Conservation (phyloP, 2,329 filamentous ascomycete genomes). For the Cladosporium sp. region DNA sequence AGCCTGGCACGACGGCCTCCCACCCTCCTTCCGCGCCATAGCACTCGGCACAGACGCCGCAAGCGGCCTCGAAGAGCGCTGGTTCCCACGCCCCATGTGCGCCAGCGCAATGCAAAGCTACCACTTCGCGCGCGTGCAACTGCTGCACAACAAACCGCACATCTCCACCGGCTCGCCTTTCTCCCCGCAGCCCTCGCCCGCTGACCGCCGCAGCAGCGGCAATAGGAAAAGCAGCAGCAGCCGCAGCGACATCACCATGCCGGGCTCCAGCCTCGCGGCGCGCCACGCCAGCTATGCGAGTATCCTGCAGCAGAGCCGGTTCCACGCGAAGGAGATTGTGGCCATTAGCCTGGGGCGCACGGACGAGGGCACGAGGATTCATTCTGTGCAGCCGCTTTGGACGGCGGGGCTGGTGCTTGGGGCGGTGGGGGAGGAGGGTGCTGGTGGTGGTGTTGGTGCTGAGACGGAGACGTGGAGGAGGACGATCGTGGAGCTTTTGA, state of each 20-base stretch:
- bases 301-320: conserved; percentile 57
- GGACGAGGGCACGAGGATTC: conserved; percentile 57
- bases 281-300: conserved; percentile 58
- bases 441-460: conserved; percentile 23
- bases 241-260: conserved; percentile 4
- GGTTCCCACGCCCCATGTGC: conserved; percentile 65
- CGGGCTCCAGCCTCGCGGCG: conserved; percentile 50
- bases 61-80: conserved; percentile 51
- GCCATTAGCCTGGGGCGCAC: conserved; percentile 57
- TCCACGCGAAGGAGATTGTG: conserved; percentile 62
- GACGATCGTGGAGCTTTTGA: conserved; percentile 56
- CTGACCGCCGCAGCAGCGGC: not conserved
- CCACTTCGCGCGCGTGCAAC: conserved; percentile 63
- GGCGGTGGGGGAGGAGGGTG: conserved; percentile 32
- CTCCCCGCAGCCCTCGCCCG: not conserved
- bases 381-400: conserved; percentile 61
- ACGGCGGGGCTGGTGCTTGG: conserved; percentile 63
- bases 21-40: conserved; percentile 60
- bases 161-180: conserved; percentile 47
- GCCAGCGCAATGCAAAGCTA: conserved; percentile 66
- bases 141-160: conserved; percentile 61
- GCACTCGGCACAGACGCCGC: conserved; percentile 44
- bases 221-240: not conserved
- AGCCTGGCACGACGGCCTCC: conserved; percentile 59
- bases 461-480: conserved; percentile 50